phyloP scores from a whole-genome alignment of 2,329 filamentous ascomycete genomes.

The Claviceps quebecensis region DNA sequence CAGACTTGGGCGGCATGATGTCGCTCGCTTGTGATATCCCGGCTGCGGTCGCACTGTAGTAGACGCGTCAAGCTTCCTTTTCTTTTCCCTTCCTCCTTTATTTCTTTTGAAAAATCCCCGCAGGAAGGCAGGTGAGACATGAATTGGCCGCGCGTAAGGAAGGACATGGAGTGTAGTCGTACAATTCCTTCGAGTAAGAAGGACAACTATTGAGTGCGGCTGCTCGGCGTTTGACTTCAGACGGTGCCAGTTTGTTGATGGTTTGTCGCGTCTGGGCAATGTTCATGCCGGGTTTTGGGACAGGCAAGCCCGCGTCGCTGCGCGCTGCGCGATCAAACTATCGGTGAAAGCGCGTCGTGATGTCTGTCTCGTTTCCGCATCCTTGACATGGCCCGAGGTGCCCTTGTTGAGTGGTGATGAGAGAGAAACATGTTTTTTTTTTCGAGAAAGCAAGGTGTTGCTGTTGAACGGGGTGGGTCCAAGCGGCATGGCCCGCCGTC shows the following conservation, averaged over 20 bases:
- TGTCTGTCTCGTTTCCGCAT: background rate
- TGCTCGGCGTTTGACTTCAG: no score
- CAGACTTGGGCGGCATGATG: conserved; percentile 3
- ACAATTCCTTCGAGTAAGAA: background rate
- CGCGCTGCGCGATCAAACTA: background rate
- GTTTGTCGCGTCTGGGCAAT: background rate
- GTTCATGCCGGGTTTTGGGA: background rate
- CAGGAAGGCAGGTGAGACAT: background rate
- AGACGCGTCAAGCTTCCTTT: background rate
- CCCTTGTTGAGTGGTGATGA: no score
- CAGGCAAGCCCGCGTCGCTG: background rate
- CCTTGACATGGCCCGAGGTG: background rate
- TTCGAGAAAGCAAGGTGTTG: background rate
- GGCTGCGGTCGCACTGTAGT: background rate
- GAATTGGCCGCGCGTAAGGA: background rate
- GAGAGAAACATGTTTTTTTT: background rate
- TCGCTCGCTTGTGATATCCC: background rate
- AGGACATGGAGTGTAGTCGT: background rate
- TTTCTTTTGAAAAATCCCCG: background rate
- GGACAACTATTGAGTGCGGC: no score
- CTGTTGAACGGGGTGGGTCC: background rate
- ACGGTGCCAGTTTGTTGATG: background rate
- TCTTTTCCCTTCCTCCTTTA: background rate
- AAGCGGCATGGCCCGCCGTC: background rate
- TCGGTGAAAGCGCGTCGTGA: background rate